These are phyloP conservation scores for Leptographium galeiforme DNA, from an alignment of 2,329 filamentous ascomycete species.

Conservation along the genomic window DNA sequence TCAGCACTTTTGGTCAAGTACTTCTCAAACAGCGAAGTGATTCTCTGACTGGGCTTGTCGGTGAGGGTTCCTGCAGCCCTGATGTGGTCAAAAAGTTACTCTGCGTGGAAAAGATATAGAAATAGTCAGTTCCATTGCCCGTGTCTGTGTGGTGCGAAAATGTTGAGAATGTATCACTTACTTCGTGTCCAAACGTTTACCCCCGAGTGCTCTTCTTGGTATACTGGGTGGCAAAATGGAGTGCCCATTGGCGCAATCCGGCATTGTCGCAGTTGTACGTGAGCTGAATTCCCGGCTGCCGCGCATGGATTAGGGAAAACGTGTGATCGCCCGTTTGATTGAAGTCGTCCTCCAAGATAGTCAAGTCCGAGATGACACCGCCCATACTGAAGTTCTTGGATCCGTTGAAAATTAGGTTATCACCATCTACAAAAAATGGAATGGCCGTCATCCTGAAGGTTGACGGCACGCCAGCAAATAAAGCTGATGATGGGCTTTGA, in stretches of 20 bases:
- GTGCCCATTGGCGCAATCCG: constrained; percentile 43
- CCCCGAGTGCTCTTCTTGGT: constrained; percentile 42
- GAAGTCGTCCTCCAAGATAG: constrained; percentile 50
- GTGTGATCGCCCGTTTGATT: constrained; percentile 46
- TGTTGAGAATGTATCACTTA: no score
- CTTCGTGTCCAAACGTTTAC: constrained; percentile 52
- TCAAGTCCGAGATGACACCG: constrained; percentile 51
- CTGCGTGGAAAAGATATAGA: constrained; percentile 51
- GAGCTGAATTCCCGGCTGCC: constrained; percentile 43
- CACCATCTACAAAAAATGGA: constrained; percentile 38
- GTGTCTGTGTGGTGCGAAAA: no score
- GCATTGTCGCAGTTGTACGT: constrained; percentile 53
- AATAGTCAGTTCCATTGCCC: constrained; percentile 53
- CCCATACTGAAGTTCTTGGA: constrained; percentile 56
- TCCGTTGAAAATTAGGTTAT: constrained; percentile 44
- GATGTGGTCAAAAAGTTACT: constrained; percentile 51
- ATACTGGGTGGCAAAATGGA: constrained; percentile 41
- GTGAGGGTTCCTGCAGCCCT: constrained; percentile 45
- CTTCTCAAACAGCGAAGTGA: constrained; percentile 31
- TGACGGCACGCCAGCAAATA: constrained; percentile 54
- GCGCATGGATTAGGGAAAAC: constrained; percentile 46
- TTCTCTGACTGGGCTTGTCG: constrained; percentile 37
- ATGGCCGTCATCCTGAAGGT: constrained; percentile 49
- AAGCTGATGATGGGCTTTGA: constrained; percentile 43
- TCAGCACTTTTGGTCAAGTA: constrained; percentile 25